Conservation (phyloP, 2,329 filamentous ascomycete species). For the Zalaria sp. region DNA sequence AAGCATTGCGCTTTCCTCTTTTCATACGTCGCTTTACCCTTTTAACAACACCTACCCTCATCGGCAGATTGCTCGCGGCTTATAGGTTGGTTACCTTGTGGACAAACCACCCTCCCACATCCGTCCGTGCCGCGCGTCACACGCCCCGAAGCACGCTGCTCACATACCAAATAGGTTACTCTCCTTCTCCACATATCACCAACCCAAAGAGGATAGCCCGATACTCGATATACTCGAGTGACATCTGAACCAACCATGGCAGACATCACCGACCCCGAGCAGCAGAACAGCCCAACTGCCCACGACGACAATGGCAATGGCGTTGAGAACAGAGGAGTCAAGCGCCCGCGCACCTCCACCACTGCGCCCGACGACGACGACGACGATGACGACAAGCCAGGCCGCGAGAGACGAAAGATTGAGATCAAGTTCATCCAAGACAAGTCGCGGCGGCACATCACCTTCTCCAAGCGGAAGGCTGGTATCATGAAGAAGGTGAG, state of each 20-base stretch:
- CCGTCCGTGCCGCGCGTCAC: too few relatives aligned
- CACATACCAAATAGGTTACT: too few relatives aligned
- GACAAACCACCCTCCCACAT: too few relatives aligned
- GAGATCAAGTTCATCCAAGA: slow-evolving; percentile 99
- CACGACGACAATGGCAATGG: slow-evolving; percentile 44
- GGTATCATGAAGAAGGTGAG: slow-evolving; percentile 99
- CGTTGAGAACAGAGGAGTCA: slow-evolving; percentile 61
- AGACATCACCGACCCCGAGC: slow-evolving; percentile 37
- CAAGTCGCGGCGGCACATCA: slow-evolving; percentile 98
- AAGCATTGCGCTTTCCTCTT: too few relatives aligned
- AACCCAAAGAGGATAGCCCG: slow-evolving; percentile 3
- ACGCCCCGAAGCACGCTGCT: too few relatives aligned
- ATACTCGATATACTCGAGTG: neutral
- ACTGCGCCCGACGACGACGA: slow-evolving; percentile 78
- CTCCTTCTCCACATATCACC: too few relatives aligned
- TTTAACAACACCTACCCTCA: too few relatives aligned
- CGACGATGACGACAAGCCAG: slow-evolving; percentile 94
- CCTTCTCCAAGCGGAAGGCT: slow-evolving; percentile 98
- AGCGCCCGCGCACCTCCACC: slow-evolving; percentile 62
- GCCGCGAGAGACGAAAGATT: slow-evolving; percentile 96
- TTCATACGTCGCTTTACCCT: too few relatives aligned
- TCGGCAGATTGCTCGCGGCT: too few relatives aligned
- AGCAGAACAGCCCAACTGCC: slow-evolving; percentile 34
- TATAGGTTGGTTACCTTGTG: too few relatives aligned
- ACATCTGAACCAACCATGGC: slow-evolving; percentile 18